Evolutionary conservation across 371 early-diverging fungal species (phyloP).

Genomic region (Basidiobolus meristosporus): DNA sequence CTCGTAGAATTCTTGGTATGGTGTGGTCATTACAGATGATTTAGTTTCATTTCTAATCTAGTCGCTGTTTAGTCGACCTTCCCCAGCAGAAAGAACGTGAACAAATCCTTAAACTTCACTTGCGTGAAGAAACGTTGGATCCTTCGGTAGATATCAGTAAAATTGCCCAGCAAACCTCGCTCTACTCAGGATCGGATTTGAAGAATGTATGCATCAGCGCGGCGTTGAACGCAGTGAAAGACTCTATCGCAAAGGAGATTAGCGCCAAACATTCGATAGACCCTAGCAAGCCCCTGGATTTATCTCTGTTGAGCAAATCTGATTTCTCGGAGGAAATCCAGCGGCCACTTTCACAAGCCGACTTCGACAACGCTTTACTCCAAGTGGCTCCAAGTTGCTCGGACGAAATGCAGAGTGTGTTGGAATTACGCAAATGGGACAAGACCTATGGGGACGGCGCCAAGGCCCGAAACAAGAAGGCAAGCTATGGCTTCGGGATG

Average conservation of each 20-base stretch:
- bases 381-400: slow-evolving; percentile 70
- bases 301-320: slow-evolving; percentile 6
- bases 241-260: slow-evolving; percentile 18
- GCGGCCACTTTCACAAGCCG: slow-evolving; percentile 7
- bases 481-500: slow-evolving; percentile 1
- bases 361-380: slow-evolving; percentile 63
- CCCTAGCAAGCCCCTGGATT: slow-evolving; percentile 15
- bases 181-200: slow-evolving; percentile 93
- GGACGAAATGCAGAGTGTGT: slow-evolving; percentile 67
- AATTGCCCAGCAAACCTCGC: slow-evolving; percentile 45
- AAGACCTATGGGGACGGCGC: slow-evolving; percentile 66
- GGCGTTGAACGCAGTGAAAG: slow-evolving; percentile 51
- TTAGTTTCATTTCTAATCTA: neutral
- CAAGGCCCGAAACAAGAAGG: slow-evolving; percentile 9
- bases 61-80: slow-evolving; percentile 47
- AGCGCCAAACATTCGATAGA: too few relatives aligned
- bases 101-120: slow-evolving; percentile 60
- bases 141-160: slow-evolving; percentile 19
- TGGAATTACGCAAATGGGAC: slow-evolving; percentile 81
- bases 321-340: slow-evolving; percentile 4
- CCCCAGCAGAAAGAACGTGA: slow-evolving; percentile 68
- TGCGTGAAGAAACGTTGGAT: slow-evolving; percentile 49
- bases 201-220: slow-evolving; percentile 96
- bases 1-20: slow-evolving; percentile 76
- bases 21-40: neutral